Base-by-base conservation (phyloP, 2,329 filamentous ascomycete genomes). In the Tolypocladium album region DNA sequence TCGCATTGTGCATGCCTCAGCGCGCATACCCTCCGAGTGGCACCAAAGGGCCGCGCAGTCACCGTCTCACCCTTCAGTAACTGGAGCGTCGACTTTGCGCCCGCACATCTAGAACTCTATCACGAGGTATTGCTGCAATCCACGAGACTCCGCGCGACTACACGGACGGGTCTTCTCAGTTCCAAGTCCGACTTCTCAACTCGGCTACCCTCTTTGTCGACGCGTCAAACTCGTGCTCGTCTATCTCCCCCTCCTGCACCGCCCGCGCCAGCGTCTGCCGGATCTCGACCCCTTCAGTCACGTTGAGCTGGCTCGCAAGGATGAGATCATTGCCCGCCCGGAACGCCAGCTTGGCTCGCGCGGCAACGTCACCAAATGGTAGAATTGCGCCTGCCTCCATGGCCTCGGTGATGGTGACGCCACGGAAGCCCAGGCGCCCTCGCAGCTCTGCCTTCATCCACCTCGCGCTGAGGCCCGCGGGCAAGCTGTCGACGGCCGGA, bases 381-480 rank as follows among this genome's bases (percentile, higher is more conserved):
- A 24, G n/a, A 24, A 45, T 45, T n/a, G 24, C 17, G 55, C 61
- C 61, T 34, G 61, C 61, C 40, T 62, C 61, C 61, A 62, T 62
- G 13, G 61, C 61, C 22, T 62, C 61, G 20, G 42, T 43, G 20
- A 43, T 43, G 42, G 42, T 43, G 17, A 43, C 42, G 20, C 42
- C 42, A 20, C 42, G 20, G 42, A 43, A 43, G 42, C 42, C 42
- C 1, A 43, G 42, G 6, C 20, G 52, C n/a, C 43, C 56, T 2
- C 61, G 56, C 15, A 60, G 57, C 47, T 57, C 58, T 9, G 42
- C 31, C 55, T 61, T 62, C 61, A 62, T 62, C 59, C 61, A 62
- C 20, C 27, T 60, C 31, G n/a, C 42, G 57, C 61, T 61, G 38
- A 62, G 57, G 4, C 61, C 61, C 12, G 61, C 59, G 15, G 55